Evolutionary conservation across 805 yeast genomes (phyloP), one percentile per base, ranked within the genome.

Genomic region (Hanseniaspora valbyensis): DNA sequence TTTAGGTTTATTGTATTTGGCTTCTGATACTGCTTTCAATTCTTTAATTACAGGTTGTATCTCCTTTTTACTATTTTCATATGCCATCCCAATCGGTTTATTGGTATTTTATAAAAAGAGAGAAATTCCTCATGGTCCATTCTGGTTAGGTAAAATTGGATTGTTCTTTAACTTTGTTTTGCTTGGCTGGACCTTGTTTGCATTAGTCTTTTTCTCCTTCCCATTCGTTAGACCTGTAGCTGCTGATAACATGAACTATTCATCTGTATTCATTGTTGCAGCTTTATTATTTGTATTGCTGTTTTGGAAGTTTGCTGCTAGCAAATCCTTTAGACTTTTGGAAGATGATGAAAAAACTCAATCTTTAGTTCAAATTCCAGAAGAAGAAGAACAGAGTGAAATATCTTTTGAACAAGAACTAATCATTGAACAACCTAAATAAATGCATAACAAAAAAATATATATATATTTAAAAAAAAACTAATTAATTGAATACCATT

Each of bases 1-100:
- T 10, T 68, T 78, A 53, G 81, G 83, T 24, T 67, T 78, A 56
- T 67, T 81, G 46, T 81, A 78, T 59, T 59, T 81, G 60, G 86
- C 79, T 2, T 80, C 86, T 3, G 69, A 76, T 13, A 76, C 84
- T 3, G 87, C 87, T 6, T 81, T 77, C 64, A 78, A 78, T 57
- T 75, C 86, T 12, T 69, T 81, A 66, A 76, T 77, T 37, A 73
- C 77, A 28, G 82, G 80, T 6, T 76, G 84, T 63, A 75, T 79
- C 54, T 71, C 77, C 4, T 81, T 81, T 59, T 64, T 81, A 52
- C 66, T 78, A 50, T 60, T 81, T 36, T 77, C 83, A 3, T 81
- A 81, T 61, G 55, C 70, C 24, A 72, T 81, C 33, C 86, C 86
- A 2, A 70, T 73, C 9, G 60, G 70, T 13, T 78, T 77, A 56